Evolutionary conservation across 768 basidiomycete species (phyloP).

Genomic region (Calvatia gigantea): DNA sequence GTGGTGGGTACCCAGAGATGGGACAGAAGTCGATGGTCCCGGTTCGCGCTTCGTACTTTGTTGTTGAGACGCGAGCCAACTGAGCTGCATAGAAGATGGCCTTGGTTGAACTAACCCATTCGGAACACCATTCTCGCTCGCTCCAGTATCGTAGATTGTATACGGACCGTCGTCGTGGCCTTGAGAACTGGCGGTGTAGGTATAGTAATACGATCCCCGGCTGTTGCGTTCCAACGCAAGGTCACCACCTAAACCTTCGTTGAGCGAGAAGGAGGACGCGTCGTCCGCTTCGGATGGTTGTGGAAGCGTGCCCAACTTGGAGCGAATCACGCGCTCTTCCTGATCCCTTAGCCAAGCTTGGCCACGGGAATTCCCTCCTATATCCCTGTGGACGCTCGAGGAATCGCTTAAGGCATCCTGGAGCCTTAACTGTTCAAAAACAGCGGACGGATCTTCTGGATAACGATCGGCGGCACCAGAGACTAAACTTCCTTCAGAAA

Average conservation of each 20-base stretch:
- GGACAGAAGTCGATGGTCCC: constrained; percentile 17
- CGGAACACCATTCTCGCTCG: constrained; percentile 21
- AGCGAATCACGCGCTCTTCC: constrained; percentile 59
- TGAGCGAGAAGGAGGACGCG: constrained; percentile 36
- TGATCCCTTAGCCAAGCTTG: constrained; percentile 84
- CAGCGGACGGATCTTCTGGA: constrained; percentile 39
- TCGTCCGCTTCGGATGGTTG: constrained; percentile 58
- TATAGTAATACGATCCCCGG: constrained; percentile 74
- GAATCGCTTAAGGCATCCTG: constrained; percentile 42
- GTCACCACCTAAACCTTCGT: constrained; percentile 52
- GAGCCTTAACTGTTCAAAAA: constrained; percentile 56
- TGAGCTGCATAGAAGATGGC: constrained; percentile 65
- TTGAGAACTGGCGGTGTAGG: constrained; percentile 56
- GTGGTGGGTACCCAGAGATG: constrained; percentile 25
- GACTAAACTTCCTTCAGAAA: constrained; percentile 2
- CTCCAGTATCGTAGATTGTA: constrained; percentile 20
- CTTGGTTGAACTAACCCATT: constrained; percentile 33
- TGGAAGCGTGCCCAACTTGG: constrained; percentile 55
- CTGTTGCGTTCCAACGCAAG: constrained; percentile 65
- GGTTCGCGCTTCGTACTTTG: constrained; percentile 15
- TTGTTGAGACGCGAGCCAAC: constrained; percentile 61
- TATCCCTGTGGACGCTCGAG: constrained; percentile 37
- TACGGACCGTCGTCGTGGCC: constrained; percentile 45
- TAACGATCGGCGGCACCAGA: constrained; percentile 24
- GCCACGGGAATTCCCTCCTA: constrained; percentile 62